Evolutionary conservation across 2,329 filamentous ascomycete genomes (phyloP), one percentile per base, ranked within the genome.

Genomic region (Mycocentrospora acerina): DNA sequence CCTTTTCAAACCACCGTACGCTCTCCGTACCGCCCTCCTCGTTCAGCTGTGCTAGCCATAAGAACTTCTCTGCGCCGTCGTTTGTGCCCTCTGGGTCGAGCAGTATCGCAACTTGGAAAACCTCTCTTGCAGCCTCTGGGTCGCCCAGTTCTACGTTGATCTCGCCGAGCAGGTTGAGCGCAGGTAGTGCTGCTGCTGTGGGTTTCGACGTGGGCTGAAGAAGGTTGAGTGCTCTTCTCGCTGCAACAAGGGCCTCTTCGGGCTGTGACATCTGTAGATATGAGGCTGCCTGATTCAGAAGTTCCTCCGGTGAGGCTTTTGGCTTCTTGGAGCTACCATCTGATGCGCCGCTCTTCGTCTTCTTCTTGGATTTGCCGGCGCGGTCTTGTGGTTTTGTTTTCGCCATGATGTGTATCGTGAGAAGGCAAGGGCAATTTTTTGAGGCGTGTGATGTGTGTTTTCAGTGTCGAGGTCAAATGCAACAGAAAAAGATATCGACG

Each of bases 41-140:
- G 49, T 77, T 93, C 58, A 98, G 76, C 70, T 98, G 93, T 48
- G 93, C 93, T 42, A 98, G 75, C 81, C 90, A 95, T 32, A 97
- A 71, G 61, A 96, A 97, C 71, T 96, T 97, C 62, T 97, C 91
- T 0, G 90, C 82, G 1, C 90, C 90, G 32, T 90, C 90, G 26
- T 81, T 78, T 57, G 89, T 85, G 13, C 91, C 93, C 40, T 90
- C 81, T 16, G 83, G 77, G 63, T 98, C 93, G 24, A 93, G 77
- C 37, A 77, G 73, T 25, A 86, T 85, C 0, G 93, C 89, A 30
- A 79, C 76, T 44, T 82, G 66, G 59, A 96, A 95, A 58, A 81
- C 84, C 31, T 75, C 70, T 42, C 85, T 78, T 28, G 91, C 91
- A 12, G 79, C 72, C 36, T 91, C 85, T 37, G 87, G 76, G 29